Evolutionary conservation across 1,284 basidiomycete genomes (phyloP).

Genomic region (Leccinum olivaceoglutinosum): DNA sequence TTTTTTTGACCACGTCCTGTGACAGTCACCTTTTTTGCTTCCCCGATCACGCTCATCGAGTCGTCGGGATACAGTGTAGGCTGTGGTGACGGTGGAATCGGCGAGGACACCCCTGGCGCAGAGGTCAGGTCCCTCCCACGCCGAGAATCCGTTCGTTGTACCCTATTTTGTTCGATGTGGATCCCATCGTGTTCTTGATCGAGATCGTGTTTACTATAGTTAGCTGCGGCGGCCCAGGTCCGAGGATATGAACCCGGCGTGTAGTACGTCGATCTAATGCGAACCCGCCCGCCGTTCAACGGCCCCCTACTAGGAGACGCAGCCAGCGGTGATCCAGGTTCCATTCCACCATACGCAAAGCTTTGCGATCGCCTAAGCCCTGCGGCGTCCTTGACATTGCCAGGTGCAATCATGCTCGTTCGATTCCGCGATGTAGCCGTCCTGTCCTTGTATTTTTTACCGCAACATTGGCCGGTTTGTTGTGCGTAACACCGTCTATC

Average conservation of each 20-base stretch:
- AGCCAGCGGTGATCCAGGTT: slow-evolving; percentile 40
- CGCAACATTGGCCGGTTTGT: slow-evolving; percentile 32
- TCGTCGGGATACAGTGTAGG: slow-evolving; percentile 66
- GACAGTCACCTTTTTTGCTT: slow-evolving; percentile 27
- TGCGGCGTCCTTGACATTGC: slow-evolving; percentile 19
- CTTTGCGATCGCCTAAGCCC: slow-evolving; percentile 34
- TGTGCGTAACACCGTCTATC: slow-evolving; percentile 39
- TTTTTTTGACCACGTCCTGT: slow-evolving; percentile 31
- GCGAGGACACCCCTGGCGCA: slow-evolving; percentile 48
- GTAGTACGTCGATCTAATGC: slow-evolving; percentile 66
- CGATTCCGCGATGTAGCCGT: slow-evolving; percentile 29
- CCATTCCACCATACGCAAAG: slow-evolving; percentile 52
- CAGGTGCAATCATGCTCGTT: slow-evolving; percentile 26
- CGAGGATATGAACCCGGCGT: slow-evolving; percentile 51
- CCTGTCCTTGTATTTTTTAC: slow-evolving; percentile 35
- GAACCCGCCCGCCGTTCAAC: slow-evolving; percentile 45
- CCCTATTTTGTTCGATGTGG: slow-evolving; percentile 16
- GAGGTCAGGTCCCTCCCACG: slow-evolving; percentile 46
- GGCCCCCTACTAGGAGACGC: slow-evolving; percentile 17
- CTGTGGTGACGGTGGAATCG: slow-evolving; percentile 43
- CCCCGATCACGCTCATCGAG: slow-evolving; percentile 55
- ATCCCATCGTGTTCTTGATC: slow-evolving; percentile 30
- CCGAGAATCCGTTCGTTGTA: slow-evolving; percentile 38
- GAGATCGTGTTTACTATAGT: slow-evolving; percentile 30
- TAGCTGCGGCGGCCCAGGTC: slow-evolving; percentile 36